phyloP scores from a whole-genome alignment of 441 rosid species.

The Macaranga tanarius region DNA sequence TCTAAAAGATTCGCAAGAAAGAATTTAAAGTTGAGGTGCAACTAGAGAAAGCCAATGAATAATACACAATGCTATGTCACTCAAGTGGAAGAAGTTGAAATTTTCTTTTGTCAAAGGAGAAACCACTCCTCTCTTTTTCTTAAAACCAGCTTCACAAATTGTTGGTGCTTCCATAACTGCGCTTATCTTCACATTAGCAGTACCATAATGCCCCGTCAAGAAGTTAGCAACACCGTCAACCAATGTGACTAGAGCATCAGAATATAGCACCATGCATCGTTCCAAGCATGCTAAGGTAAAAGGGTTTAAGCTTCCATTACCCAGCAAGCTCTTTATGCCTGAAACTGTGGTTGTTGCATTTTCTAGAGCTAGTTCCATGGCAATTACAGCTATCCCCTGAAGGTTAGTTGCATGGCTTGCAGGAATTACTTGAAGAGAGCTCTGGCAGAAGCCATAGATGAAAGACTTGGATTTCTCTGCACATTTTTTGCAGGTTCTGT shows the following conservation, averaged over 20 bases:
- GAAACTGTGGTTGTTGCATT: constrained; percentile 50
- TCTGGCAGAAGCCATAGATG: constrained; percentile 39
- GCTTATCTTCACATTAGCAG: constrained; percentile 38
- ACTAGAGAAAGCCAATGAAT: constrained; percentile 13
- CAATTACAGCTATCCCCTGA: constrained; percentile 45
- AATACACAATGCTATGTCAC: constrained; percentile 50
- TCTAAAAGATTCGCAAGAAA: neutral
- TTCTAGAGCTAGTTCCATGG: constrained; percentile 55
- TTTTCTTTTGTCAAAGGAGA: constrained; percentile 47
- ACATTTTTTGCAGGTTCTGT: constrained; percentile 51
- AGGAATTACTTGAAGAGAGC: constrained; percentile 45
- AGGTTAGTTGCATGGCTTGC: constrained; percentile 42
- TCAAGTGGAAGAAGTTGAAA: constrained; percentile 43
- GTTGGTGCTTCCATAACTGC: constrained; percentile 50
- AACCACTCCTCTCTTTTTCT: constrained; percentile 34
- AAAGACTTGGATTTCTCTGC: constrained; percentile 32
- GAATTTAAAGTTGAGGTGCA: neutral
- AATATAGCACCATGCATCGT: constrained; percentile 50
- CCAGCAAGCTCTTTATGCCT: constrained; percentile 33
- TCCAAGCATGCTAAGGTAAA: constrained; percentile 35
- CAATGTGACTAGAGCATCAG: constrained; percentile 36
- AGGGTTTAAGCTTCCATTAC: constrained; percentile 26
- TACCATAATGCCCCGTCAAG: constrained; percentile 32
- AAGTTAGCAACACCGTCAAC: constrained; percentile 44
- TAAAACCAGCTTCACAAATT: constrained; percentile 58